Percentiles rank a stretch among this genome's conserved stretches.
These are phyloP conservation scores for Umbelopsis ramanniana DNA, from an alignment of 192 early-diverging fungal species.

Conservation along the genomic window DNA sequence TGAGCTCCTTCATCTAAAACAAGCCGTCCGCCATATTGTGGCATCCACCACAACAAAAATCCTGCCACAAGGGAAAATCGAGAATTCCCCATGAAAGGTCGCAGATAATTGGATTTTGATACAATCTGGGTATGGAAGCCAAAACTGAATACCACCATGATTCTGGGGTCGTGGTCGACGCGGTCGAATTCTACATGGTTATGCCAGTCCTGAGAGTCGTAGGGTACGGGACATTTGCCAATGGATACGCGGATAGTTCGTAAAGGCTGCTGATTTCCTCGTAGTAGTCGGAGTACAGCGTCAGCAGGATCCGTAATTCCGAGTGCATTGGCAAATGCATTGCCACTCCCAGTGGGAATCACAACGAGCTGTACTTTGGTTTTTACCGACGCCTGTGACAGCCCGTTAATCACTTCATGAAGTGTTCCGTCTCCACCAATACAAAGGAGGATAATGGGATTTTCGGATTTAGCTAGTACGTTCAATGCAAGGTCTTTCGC, in stretches of 20 bases:
- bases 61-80: constrained; percentile 49
- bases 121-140: constrained; percentile 58
- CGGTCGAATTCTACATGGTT: constrained; percentile 24
- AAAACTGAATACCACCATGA: constrained; percentile 53
- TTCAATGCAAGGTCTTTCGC: constrained; percentile 38
- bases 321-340: constrained; percentile 49
- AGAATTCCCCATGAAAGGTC: constrained; percentile 49
- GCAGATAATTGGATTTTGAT: constrained; percentile 48
- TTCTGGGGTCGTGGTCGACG: neutral
- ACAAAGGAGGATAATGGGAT: constrained; percentile 41
- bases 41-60: constrained; percentile 43
- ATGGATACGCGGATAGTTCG: constrained; percentile 42
- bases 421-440: constrained; percentile 56
- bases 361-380: constrained; percentile 38
- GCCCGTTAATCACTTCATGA: constrained; percentile 55
- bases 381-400: constrained; percentile 32
- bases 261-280: constrained; percentile 34
- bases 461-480: neutral
- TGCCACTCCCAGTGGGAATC: constrained; percentile 52
- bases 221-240: constrained; percentile 12
- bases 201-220: constrained; percentile 26
- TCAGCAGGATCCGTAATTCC: constrained; percentile 41
- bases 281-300: constrained; percentile 41
- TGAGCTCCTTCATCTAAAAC: constrained; percentile 33
- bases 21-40: constrained; percentile 45